Percentiles rank a stretch among this genome's conserved stretches.
phyloP scores from a whole-genome alignment of 192 early-diverging fungal genomes.

The Podila horticola region DNA sequence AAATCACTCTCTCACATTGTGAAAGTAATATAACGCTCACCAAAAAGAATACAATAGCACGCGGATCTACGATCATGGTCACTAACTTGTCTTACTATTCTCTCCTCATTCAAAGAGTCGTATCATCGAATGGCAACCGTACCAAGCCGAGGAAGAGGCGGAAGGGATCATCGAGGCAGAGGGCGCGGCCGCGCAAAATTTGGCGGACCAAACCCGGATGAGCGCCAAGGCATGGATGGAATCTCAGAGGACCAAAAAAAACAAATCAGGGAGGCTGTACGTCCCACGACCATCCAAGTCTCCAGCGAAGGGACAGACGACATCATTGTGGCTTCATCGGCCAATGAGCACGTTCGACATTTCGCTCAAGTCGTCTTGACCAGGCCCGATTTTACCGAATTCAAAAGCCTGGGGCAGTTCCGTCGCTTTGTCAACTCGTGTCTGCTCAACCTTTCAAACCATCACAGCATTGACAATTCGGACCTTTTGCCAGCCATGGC shows the following conservation, averaged over 20 bases:
- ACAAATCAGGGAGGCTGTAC: neutral
- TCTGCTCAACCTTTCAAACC: slow-evolving; percentile 41
- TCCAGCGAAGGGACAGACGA: slow-evolving; percentile 42
- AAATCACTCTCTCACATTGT: too few species aligned
- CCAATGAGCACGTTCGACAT: neutral
- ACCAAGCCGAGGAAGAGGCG: too few species aligned
- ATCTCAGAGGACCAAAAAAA: slow-evolving; percentile 6
- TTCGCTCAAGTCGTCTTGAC: slow-evolving; percentile 9
- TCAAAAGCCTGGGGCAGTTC: slow-evolving; percentile 4
- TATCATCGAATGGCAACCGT: too few species aligned
- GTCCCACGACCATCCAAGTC: slow-evolving; percentile 15
- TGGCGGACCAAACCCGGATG: too few species aligned
- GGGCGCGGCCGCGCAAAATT: too few species aligned
- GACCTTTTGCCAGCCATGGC: slow-evolving; percentile 32
- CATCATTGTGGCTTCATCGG: slow-evolving; percentile 16
- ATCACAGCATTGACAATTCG: slow-evolving; percentile 28
- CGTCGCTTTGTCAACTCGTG: slow-evolving; percentile 37
- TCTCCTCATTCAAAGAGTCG: too few species aligned
- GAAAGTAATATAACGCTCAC: too few species aligned
- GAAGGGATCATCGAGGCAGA: too few species aligned
- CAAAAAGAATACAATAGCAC: too few species aligned
- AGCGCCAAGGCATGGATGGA: neutral
- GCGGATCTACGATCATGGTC: too few species aligned
- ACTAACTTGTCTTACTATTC: too few species aligned
- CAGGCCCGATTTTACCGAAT: neutral